A percentile compares a stretch with the other conserved stretches of the same genome.
These are phyloP conservation scores for Hymenochaete sp. DNA, from an alignment of 1,284 basidiomycete genomes.

Conservation along the genomic window DNA sequence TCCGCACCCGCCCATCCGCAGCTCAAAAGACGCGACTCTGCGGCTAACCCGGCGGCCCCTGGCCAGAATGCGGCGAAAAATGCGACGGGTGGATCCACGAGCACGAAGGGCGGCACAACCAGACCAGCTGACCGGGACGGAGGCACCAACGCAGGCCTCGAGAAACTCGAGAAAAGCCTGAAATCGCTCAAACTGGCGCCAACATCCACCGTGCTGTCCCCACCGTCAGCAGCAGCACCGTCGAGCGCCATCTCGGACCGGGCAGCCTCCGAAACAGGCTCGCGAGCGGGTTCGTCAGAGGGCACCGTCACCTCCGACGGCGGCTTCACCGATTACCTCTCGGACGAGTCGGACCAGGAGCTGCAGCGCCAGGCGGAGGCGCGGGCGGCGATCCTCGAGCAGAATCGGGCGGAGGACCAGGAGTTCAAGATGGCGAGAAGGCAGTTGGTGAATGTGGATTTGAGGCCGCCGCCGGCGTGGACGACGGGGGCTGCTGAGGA, in stretches of 20 bases:
- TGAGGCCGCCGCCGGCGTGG: conserved; percentile 69
- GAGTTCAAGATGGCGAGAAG: conserved; percentile 72
- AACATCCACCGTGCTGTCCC: not conserved
- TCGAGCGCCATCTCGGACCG: conserved; percentile 19
- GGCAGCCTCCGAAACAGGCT: conserved; percentile 19
- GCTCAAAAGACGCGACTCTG: conserved; percentile 2
- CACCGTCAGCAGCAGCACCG: not conserved
- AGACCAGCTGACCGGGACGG: not conserved
- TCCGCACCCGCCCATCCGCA: not conserved
- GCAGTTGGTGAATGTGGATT: conserved; percentile 60
- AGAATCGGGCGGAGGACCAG: conserved; percentile 66
- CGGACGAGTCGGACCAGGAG: conserved; percentile 76
- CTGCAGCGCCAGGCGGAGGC: conserved; percentile 73
- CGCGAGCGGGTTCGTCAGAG: conserved; percentile 31
- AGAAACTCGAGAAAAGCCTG: conserved; percentile 12
- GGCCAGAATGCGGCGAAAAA: conserved; percentile 8
- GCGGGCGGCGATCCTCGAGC: conserved; percentile 62
- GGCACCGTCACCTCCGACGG: conserved; percentile 73
- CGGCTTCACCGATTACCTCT: conserved; percentile 75
- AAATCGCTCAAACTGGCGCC: conserved; percentile 7
- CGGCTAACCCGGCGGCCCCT: conserved; percentile 13
- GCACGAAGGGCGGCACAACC: no score
- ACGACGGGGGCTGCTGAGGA: conserved; percentile 29
- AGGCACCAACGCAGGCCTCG: not conserved
- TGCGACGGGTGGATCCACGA: not conserved